Percentiles rank a stretch among this genome's conserved stretches.
phyloP scores from a whole-genome alignment of 352 stramenopile species.

The Globisporangium middletonii region DNA sequence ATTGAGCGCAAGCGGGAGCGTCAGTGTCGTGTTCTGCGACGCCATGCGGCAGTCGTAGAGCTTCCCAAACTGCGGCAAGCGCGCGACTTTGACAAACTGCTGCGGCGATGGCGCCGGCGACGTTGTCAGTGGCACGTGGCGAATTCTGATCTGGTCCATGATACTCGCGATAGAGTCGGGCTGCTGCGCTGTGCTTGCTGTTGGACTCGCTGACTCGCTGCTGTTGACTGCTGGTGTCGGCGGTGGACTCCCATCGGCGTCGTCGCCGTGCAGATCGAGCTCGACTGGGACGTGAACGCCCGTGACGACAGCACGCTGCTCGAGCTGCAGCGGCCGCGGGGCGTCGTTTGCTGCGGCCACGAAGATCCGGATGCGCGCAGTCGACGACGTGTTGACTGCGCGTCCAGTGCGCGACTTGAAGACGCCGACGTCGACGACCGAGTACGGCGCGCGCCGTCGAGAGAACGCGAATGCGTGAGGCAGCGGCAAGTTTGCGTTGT shows the following conservation, averaged over 20 bases:
- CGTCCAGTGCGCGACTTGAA: slow-evolving; percentile 19
- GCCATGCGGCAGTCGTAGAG: slow-evolving; percentile 46
- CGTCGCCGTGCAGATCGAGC: slow-evolving; percentile 34
- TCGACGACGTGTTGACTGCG: slow-evolving; percentile 16
- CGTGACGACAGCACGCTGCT: slow-evolving; percentile 20
- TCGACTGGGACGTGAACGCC: slow-evolving; percentile 12
- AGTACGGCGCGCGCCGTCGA: slow-evolving; percentile 29
- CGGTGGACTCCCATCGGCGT: slow-evolving; percentile 25
- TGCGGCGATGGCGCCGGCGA: background rate
- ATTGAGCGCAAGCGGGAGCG: slow-evolving; percentile 4
- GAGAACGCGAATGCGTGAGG: slow-evolving; percentile 31
- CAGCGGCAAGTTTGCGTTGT: slow-evolving; percentile 38
- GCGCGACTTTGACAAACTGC: slow-evolving; percentile 33
- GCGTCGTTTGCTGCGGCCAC: slow-evolving; percentile 45
- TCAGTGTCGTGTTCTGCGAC: slow-evolving; percentile 13
- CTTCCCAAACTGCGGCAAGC: slow-evolving; percentile 42
- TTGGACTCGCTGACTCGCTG: background rate
- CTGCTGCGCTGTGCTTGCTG: background rate
- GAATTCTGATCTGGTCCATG: background rate
- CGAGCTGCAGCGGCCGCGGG: slow-evolving; percentile 17
- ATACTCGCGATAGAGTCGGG: background rate
- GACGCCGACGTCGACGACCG: slow-evolving; percentile 26
- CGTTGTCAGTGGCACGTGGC: background rate
- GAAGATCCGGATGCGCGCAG: slow-evolving; percentile 42
- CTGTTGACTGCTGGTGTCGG: background rate